Evolutionary conservation across 179 eudicot genomes (phyloP), one percentile per base, ranked within the genome.

Genomic region (Heliamphora ciliata): DNA sequence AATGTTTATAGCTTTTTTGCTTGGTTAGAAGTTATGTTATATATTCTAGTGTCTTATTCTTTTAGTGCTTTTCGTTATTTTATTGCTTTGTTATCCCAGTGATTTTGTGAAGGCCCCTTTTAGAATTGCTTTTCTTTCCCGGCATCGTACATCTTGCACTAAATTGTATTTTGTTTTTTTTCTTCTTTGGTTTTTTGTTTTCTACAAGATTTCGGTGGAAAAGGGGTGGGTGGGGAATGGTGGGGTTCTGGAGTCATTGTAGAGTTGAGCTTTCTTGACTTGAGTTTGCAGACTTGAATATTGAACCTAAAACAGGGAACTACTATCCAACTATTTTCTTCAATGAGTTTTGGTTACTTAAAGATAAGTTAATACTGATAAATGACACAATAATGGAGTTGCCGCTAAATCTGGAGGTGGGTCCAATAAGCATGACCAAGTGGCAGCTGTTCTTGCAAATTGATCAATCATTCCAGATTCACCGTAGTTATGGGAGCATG

Each of bases 261-360:
- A 48, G 46, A 48, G 51, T 83, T 78, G 65, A 31, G 80, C 66
- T 82, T 87, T 85, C 83, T 87, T 87, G 63, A 79, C 83, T 82
- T 58, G 51, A 77, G 65, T 73, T 75, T 81, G 66, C 89, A 97
- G 99, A 89, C 87, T 83, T 97, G 88, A 91, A 89, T 86, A 82
- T 92, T 82, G 99, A 97, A 86, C 89, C 90, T 13, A 90, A 87
- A 77, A 90, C 93, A 70, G 97, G 99, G 85, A 88, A 95, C 88
- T 97, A 97, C 88, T 94, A 87, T 81, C 99, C 99, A 0, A 94
- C 92, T 51, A 63, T 94, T 58, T 93, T 74, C 89, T 92, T 92
- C 91, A 97, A 94, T 60, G 99, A 97, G 89, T 97, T 97, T 88
- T 97, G 99, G 99, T 83, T 97, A 80, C 98, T 97, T 74, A 89